Percentiles rank a stretch among this genome's conserved stretches.
These are phyloP conservation scores for Psilocybe azurescens DNA, from an alignment of 768 basidiomycete genomes.

Conservation along the genomic window DNA sequence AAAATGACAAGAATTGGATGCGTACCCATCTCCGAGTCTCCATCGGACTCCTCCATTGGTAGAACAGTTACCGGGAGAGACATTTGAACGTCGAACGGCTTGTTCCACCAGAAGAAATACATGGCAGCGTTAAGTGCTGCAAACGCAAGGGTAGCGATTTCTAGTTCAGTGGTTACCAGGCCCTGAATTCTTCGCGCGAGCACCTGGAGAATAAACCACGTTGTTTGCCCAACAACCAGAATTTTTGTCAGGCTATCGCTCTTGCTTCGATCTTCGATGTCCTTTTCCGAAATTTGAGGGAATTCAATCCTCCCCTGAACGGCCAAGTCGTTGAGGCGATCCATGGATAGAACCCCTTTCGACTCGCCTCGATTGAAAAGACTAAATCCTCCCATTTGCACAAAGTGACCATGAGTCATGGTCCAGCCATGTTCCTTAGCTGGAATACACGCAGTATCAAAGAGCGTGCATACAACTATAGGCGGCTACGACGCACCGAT, in stretches of 20 bases:
- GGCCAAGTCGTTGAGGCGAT: background rate
- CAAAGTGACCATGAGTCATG: background rate
- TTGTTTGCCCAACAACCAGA: conserved; percentile 3
- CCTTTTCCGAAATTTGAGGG: background rate
- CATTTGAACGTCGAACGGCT: background rate
- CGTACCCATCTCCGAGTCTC: background rate
- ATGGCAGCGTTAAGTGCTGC: background rate
- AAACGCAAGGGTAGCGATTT: conserved; percentile 1
- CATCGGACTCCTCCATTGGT: background rate
- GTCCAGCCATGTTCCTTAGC: background rate
- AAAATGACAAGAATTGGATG: background rate
- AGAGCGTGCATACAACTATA: background rate
- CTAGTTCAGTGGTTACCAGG: background rate
- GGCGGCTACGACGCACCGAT: background rate
- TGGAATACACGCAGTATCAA: background rate
- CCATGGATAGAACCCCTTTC: background rate
- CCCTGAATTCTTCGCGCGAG: background rate
- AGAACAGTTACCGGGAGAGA: background rate
- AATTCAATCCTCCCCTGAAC: conserved; percentile 1
- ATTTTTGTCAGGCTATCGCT: background rate
- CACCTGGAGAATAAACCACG: background rate
- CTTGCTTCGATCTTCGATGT: conserved; percentile 5
- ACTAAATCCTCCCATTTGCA: conserved; percentile 2
- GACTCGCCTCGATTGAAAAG: background rate
- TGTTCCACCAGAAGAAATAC: conserved; percentile 5